Conservation (phyloP, 768 basidiomycete species). For the Boletus bicolor region DNA sequence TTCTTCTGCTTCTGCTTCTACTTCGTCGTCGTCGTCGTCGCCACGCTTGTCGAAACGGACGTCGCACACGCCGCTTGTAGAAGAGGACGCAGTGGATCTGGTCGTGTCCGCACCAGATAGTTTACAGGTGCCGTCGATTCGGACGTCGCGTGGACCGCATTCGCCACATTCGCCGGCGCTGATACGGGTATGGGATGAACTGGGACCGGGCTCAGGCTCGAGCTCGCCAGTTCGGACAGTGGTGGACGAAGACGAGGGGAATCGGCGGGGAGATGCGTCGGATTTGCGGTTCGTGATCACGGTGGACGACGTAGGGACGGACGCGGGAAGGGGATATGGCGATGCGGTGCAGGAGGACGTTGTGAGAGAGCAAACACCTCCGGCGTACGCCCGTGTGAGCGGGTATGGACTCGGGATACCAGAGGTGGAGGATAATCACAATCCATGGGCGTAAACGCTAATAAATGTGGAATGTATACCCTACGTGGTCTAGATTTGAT, state of each 20-base stretch:
- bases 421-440: constrained; percentile 17
- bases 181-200: constrained; percentile 29
- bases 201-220: not conserved
- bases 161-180: constrained; percentile 20
- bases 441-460: constrained; percentile 25
- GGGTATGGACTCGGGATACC: constrained; percentile 9
- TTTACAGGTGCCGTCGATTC: constrained; percentile 12
- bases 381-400: constrained; percentile 10
- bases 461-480: not conserved
- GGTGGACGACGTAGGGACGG: not conserved
- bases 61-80: constrained; percentile 18
- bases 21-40: not conserved
- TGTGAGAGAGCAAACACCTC: constrained; percentile 19
- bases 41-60: constrained; percentile 5
- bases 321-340: not conserved
- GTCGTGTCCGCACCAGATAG: constrained; percentile 45
- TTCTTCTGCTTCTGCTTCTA: not conserved
- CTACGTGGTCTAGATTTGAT: not conserved
- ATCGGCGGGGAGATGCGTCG: no score
- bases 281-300: constrained; percentile 5
- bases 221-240: not conserved
- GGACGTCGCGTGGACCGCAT: constrained; percentile 7
- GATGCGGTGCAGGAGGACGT: constrained; percentile 5
- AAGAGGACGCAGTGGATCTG: constrained; percentile 83
- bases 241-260: not conserved